Evolutionary conservation across 2,329 filamentous ascomycete genomes (phyloP).

Genomic region (Fusarium anguioides): DNA sequence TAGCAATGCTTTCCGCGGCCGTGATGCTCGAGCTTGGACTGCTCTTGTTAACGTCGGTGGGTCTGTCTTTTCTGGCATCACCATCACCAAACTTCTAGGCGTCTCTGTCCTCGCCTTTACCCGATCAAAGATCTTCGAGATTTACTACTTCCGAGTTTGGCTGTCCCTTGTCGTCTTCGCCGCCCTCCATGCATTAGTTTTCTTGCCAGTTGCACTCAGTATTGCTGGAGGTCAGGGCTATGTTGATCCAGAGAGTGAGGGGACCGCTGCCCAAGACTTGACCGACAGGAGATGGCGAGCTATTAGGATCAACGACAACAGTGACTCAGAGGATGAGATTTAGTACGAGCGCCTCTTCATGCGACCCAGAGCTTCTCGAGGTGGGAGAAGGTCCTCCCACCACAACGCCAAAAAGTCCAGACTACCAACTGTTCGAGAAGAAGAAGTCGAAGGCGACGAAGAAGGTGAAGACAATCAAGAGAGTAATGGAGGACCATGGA

Average conservation of each 20-base stretch:
- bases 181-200: conserved; percentile 87
- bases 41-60: conserved; percentile 94
- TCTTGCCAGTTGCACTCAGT: conserved; percentile 89
- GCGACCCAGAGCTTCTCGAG: background rate
- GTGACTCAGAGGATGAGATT: conserved; percentile 78
- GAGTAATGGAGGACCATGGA: background rate
- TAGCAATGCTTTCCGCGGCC: conserved; percentile 80
- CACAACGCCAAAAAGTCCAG: background rate
- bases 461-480: background rate
- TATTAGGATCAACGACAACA: conserved; percentile 77
- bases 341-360: conserved; percentile 43
- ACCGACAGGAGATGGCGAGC: conserved; percentile 82
- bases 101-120: conserved; percentile 95
- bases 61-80: conserved; percentile 96
- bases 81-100: conserved; percentile 92
- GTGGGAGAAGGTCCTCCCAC: background rate
- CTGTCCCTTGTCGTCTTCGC: conserved; percentile 90
- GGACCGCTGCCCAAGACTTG: conserved; percentile 89
- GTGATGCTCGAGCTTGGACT: conserved; percentile 89
- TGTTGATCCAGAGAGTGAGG: conserved; percentile 85
- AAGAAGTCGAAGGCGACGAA: background rate
- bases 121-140: conserved; percentile 97
- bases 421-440: background rate
- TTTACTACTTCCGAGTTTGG: conserved; percentile 99
- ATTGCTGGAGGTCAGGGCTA: conserved; percentile 89